phyloP scores from a whole-genome alignment of 2,329 filamentous ascomycete species.

The Botrytis paeoniae region DNA sequence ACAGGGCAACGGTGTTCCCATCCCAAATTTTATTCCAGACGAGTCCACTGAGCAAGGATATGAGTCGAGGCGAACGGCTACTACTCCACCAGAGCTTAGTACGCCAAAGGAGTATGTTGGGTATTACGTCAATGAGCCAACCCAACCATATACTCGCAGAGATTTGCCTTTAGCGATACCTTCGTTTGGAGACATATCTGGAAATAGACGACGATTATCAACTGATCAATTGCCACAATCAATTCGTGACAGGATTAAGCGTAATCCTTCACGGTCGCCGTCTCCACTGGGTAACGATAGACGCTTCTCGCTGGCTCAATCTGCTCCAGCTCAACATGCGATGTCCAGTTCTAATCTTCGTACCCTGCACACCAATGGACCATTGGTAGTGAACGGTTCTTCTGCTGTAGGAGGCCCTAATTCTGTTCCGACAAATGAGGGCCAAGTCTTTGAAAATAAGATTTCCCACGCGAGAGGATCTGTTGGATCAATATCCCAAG shows the following conservation, averaged over 20 bases:
- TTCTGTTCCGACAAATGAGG: slow-evolving; percentile 26
- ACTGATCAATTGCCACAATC: slow-evolving; percentile 39
- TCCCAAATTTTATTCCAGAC: slow-evolving; percentile 56
- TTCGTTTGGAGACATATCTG: slow-evolving; percentile 36
- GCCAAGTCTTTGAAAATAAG: slow-evolving; percentile 30
- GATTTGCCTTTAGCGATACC: slow-evolving; percentile 34
- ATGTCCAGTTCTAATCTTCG: slow-evolving; percentile 33
- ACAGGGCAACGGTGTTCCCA: slow-evolving; percentile 47
- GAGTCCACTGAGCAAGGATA: slow-evolving; percentile 39
- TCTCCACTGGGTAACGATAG: slow-evolving; percentile 39
- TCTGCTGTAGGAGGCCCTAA: neutral
- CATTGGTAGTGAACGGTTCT: slow-evolving; percentile 37
- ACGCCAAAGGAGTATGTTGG: slow-evolving; percentile 38
- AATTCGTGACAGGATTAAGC: slow-evolving; percentile 36
- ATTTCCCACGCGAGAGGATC: slow-evolving; percentile 26
- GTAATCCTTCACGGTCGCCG: slow-evolving; percentile 36
- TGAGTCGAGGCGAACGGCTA: slow-evolving; percentile 25
- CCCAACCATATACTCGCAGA: slow-evolving; percentile 26
- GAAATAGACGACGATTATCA: slow-evolving; percentile 33
- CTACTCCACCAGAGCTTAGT: slow-evolving; percentile 32
- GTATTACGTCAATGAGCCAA: slow-evolving; percentile 36
- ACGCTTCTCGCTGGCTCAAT: slow-evolving; percentile 32
- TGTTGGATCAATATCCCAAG: slow-evolving; percentile 34
- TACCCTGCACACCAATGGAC: slow-evolving; percentile 31
- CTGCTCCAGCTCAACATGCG: slow-evolving; percentile 32